Evolutionary conservation across 2,329 filamentous ascomycete species (phyloP), one percentile per base, ranked within the genome.

Genomic region (Rutstroemia sp.): DNA sequence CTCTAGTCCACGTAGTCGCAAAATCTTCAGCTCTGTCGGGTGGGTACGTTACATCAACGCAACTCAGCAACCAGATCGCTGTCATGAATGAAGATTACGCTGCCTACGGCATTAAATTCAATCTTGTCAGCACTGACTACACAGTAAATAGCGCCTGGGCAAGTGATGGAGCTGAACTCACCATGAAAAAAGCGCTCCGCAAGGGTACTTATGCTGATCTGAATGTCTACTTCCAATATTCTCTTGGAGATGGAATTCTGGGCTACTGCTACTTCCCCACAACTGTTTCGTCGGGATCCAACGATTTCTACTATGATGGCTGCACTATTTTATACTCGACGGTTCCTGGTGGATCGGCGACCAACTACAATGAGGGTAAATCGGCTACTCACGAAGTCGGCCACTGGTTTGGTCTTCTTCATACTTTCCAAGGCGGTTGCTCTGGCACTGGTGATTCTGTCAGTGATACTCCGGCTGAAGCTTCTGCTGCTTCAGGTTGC

Each of bases 381-480:
- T 73, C 71, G 44, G 66, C 63, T 16, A 70, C 70, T 38, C 75
- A 77, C 68, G 76, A 78, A 66, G 67, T 74, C 45, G 76, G 76
- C 16, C 76, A 78, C 68, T 78, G 75, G 75, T 65, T 78, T 52
- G 75, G 75, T 51, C 71, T 78, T 23, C 71, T 69, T 62, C 76
- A 78, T 66, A 76, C 75, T 47, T 78, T 78, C 65, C 64, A 76
- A 58, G 74, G 72, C 45, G 69, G 68, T 47, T 73, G 72, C 58
- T 72, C 72, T 61, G 60, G 68, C 6, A 58, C 49, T 46, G 74
- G 73, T 41, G 69, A 73, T 59, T 72, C 64, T 60, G 67, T 76
- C 17, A 57, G 66, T 41, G 74, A 76, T 53, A 76, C 73, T 14
- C 73, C 73, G 4, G 68, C 70, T 23, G 69, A 76, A 54, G 60